Conservation (phyloP, 371 early-diverging fungal species). For the Encephalitozoon hellem region DNA sequence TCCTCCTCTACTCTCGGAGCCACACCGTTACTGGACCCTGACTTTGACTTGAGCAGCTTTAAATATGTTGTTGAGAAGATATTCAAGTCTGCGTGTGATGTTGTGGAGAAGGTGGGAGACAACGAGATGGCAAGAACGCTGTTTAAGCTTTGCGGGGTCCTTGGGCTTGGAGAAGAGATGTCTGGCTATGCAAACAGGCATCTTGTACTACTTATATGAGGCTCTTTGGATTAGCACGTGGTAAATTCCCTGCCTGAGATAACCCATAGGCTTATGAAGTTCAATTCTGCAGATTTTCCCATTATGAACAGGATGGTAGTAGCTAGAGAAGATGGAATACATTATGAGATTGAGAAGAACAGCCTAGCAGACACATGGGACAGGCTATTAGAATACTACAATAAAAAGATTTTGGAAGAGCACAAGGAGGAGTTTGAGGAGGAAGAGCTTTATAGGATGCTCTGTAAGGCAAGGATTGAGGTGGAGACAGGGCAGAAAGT, state of each 20-base stretch:
- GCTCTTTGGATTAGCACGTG: not conserved
- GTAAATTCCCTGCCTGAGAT: not conserved
- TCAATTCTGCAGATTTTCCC: not conserved
- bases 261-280: not conserved
- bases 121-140: conserved; percentile 33
- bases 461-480: not conserved
- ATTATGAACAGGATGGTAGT: conserved; percentile 1
- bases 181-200: conserved; percentile 28
- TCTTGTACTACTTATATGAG: conserved; percentile 40
- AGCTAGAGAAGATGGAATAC: not conserved
- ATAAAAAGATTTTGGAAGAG: not conserved
- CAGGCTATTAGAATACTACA: not conserved
- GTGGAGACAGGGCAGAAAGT: not conserved
- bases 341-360: not conserved
- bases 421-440: not conserved
- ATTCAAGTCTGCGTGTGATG: conserved; percentile 28
- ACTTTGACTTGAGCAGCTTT: conserved; percentile 10
- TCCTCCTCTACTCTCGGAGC: conserved; percentile 9
- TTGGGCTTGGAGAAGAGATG: conserved; percentile 42
- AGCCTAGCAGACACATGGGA: conserved; percentile 1
- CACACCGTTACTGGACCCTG: conserved; percentile 17
- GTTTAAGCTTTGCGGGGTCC: conserved; percentile 41
- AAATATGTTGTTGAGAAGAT: conserved; percentile 45
- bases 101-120: conserved; percentile 28
- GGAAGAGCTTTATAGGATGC: not conserved